phyloP scores from a whole-genome alignment of 345 rosid species.

The Eucalyptus microcorys region DNA sequence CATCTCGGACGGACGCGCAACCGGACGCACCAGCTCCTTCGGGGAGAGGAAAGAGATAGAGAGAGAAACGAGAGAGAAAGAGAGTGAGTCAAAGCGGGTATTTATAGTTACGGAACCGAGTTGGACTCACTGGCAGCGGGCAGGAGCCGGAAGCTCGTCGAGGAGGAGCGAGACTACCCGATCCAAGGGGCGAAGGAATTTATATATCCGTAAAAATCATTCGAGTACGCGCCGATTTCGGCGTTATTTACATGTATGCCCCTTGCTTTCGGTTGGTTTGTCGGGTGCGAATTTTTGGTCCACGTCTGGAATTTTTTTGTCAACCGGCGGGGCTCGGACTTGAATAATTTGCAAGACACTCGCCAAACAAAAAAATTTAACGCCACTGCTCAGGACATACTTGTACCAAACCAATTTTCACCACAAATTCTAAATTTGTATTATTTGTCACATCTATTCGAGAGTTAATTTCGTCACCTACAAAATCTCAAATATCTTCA shows the following conservation, averaged over 20 bases:
- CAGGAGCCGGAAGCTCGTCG: neutral
- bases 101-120: constrained; percentile 11
- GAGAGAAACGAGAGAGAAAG: neutral
- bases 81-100: neutral
- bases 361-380: neutral
- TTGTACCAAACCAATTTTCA: neutral
- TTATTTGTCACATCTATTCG: fast-evolving
- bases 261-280: constrained; percentile 21
- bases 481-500: too few species aligned
- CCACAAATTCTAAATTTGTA: neutral
- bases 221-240: neutral
- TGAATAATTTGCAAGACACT: neutral
- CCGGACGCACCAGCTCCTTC: neutral
- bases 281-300: neutral
- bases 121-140: neutral
- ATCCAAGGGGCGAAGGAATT: neutral
- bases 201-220: neutral
- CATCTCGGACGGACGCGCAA: neutral
- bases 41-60: neutral
- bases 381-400: fast-evolving
- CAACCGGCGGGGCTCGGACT: neutral
- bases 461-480: fast-evolving
- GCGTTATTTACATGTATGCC: constrained; percentile 13
- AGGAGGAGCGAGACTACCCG: neutral
- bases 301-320: neutral